These are phyloP conservation scores for Globisporangium polare DNA, from an alignment of 352 stramenopile species.

Conservation along the genomic window DNA sequence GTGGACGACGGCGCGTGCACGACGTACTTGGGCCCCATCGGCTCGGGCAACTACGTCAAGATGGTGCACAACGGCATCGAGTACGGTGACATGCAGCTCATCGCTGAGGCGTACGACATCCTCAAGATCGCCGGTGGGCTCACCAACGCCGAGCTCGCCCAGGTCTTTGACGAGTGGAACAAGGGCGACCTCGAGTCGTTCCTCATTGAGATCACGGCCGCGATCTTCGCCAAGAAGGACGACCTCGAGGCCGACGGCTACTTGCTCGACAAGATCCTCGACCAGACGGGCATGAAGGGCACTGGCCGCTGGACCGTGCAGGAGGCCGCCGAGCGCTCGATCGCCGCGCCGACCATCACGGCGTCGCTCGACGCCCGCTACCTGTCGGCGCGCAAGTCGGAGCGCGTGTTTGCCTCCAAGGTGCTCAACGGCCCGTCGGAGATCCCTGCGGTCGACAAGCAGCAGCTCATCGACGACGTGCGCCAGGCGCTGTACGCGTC, in stretches of 20 bases:
- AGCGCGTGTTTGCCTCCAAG: constrained; percentile 92
- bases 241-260: constrained; percentile 87
- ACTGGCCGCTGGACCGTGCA: constrained; percentile 97
- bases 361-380: constrained; percentile 96
- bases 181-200: constrained; percentile 95
- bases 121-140: constrained; percentile 92
- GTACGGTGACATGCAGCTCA: constrained; percentile 99
- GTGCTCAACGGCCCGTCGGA: constrained; percentile 92
- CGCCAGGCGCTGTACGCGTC: constrained; percentile 95
- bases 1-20: constrained; percentile 94
- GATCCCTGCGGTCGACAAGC: constrained; percentile 90
- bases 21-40: constrained; percentile 95
- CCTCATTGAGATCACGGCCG: constrained; percentile 98
- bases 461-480: constrained; percentile 96
- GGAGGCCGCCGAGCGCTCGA: constrained; percentile 93
- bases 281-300: constrained; percentile 99
- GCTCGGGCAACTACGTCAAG: constrained; percentile 99
- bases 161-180: constrained; percentile 98
- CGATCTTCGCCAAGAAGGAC: constrained; percentile 98
- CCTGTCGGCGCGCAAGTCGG: constrained; percentile 94
- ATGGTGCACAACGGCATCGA: constrained; percentile 99
- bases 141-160: constrained; percentile 88
- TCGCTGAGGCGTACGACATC: constrained; percentile 98
- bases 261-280: constrained; percentile 96
- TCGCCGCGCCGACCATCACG: constrained; percentile 97